These are phyloP conservation scores for Grosmannia clavigera DNA, from an alignment of 2,329 filamentous ascomycete species.

Conservation along the genomic window DNA sequence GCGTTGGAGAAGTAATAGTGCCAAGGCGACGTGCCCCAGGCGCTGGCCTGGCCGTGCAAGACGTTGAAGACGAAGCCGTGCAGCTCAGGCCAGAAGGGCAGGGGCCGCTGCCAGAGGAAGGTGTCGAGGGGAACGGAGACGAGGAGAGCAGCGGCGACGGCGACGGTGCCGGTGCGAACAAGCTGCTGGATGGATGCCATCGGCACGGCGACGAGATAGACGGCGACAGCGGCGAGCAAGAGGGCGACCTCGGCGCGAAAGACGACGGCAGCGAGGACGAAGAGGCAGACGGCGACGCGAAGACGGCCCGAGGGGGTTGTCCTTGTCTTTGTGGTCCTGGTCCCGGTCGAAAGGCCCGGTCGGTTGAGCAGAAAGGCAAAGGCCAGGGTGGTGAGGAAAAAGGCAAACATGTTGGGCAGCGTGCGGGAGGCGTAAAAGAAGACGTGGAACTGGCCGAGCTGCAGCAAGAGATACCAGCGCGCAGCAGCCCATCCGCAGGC, in stretches of 20 bases:
- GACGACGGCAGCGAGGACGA: constrained; percentile 69
- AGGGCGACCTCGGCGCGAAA: constrained; percentile 87
- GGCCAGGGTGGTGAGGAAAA: constrained; percentile 48
- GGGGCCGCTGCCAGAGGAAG: constrained; percentile 70
- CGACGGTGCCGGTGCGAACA: constrained; percentile 51
- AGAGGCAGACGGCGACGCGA: constrained; percentile 55
- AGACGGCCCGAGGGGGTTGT: constrained; percentile 30
- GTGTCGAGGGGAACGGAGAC: constrained; percentile 71
- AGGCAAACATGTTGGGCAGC: constrained; percentile 93
- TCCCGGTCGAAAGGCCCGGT: neutral
- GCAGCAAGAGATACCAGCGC: constrained; percentile 69
- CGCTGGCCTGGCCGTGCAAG: constrained; percentile 64
- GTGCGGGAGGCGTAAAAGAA: constrained; percentile 87
- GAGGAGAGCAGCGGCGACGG: constrained; percentile 52
- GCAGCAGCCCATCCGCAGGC: constrained; percentile 58
- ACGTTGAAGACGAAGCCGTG: constrained; percentile 87
- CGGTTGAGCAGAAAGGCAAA: constrained; percentile 30
- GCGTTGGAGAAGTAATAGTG: constrained; percentile 76
- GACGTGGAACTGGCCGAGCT: constrained; percentile 80
- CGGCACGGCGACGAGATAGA: constrained; percentile 46
- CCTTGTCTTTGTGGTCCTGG: constrained; percentile 48
- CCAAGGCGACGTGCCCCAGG: constrained; percentile 81
- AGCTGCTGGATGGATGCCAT: constrained; percentile 37
- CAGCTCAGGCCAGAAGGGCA: constrained; percentile 76
- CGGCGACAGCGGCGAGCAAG: constrained; percentile 55